Base-by-base conservation (phyloP, 2,329 filamentous ascomycete genomes). In the Calonectria honghensis region DNA sequence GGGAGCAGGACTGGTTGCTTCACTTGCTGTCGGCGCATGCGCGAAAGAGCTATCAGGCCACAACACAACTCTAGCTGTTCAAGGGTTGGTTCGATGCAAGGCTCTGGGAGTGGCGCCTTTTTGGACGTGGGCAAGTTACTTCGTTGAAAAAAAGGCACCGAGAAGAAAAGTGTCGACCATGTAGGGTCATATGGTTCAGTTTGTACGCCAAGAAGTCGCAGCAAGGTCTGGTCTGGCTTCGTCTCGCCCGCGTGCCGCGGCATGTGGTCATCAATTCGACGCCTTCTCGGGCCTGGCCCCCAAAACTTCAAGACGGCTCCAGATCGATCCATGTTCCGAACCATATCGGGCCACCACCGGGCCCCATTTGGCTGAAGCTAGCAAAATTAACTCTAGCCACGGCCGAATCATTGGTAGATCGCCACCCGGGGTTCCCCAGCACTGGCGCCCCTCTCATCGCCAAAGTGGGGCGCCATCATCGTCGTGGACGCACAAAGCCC, bases 331-430 rank as follows among this genome's bases (percentile, higher is more conserved):
- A 52, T 76, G 68, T 69, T 73, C 75, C 74, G 59, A 78, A 76
- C 70, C 73, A 77, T 77, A 72, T 77, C 73, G 71, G 70, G 71
- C 75, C 75, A 77, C 68, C 61, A n/a, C 7, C 66, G 54, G 24
- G 14, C 59, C 35, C 29, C 31, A 73, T 16, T 57, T 27, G 70
- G 72, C 61, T 61, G 52, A 70, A 72, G 64, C 70, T 74, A 66
- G 79, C 77, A 66, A 76, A 79, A 80, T 80, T 79, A 70, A 79
- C 79, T 81, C 79, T 27, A 35, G 27, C 65, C 51, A 45, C 1
- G 18, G 18, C 6, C 18, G 18, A n/a, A 20, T 45, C 64, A 73
- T 52, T 66, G 57, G 41, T 64, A 57, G 61, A 77, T 78, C 72
- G 50, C 76, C 79, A 76, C 75, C 75, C 73, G 76, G 69, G 32